A percentile compares a stretch with the other conserved stretches of the same genome.
These are phyloP conservation scores for Mycena filopes DNA, from an alignment of 768 basidiomycete genomes.

Conservation along the genomic window DNA sequence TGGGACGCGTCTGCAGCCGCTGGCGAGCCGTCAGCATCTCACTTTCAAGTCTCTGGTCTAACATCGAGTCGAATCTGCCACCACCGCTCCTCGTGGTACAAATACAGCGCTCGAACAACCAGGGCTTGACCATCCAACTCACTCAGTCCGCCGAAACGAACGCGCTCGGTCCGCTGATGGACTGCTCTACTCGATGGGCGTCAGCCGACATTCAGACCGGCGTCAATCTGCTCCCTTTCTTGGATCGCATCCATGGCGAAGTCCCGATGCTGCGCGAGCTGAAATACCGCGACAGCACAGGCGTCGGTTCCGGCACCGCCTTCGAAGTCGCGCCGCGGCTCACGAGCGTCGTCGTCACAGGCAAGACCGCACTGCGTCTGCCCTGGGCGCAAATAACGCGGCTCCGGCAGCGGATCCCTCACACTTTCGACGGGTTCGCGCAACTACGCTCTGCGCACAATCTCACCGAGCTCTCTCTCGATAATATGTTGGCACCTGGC, in stretches of 20 bases:
- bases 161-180: not conserved
- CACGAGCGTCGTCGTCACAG: not conserved
- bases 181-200: constrained; percentile 6
- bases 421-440: not conserved
- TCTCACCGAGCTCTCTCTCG: constrained; percentile 12
- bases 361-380: not conserved
- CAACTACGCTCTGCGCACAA: constrained; percentile 9
- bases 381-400: constrained; percentile 4
- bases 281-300: constrained; percentile 3
- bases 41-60: constrained; percentile 5
- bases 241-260: not conserved
- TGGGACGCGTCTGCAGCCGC: constrained; percentile 15
- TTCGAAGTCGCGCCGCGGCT: constrained; percentile 15
- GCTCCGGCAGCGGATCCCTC: constrained; percentile 7
- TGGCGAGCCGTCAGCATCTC: constrained; percentile 11
- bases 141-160: not conserved
- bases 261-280: constrained; percentile 10
- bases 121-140: not conserved
- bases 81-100: not conserved
- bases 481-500: not conserved
- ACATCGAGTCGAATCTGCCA: not conserved
- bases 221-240: not conserved
- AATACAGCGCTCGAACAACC: not conserved
- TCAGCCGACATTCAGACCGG: constrained; percentile 5
- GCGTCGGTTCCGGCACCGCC: not conserved